Base-by-base conservation (phyloP, 768 basidiomycete species). In the Trametes punicea region DNA sequence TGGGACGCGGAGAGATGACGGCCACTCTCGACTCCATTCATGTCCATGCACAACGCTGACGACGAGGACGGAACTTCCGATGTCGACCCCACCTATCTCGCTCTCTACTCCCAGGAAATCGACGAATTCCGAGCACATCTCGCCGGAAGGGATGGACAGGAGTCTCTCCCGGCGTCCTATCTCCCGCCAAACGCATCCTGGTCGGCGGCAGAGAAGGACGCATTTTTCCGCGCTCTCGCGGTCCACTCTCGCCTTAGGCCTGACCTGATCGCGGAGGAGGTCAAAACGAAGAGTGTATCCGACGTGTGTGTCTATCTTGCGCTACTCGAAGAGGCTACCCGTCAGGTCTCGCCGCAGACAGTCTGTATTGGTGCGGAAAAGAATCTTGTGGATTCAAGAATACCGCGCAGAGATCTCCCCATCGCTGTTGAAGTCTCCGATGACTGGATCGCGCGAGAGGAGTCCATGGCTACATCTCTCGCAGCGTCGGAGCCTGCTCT, bases 221-320 rank as follows among this genome's bases (percentile, higher is more conserved):
- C 65, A 0, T 90, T 93, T 71, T 93, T 92, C 68, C 85, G 81
- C 67, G 85, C 80, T 0, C 69, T 93, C 20, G 70, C 78, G 25
- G 67, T 83, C 2, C 73, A 88, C 69, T 93, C 90, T 18, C 79
- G 87, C 23, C 75, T 87, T 39, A 73, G 89, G 20, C 87, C 90
- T 0, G 92, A 93, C 68, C 77, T 93, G 44, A 86, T 94, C 46
- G 83, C 89, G 0, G 75, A 73, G 5, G 78, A 78, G 46, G 73
- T 93, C n/a, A 75, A 75, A 56, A 83, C 85, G 20, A 90, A 87
- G 71, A 81, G 75, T 13, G 74, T 80, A 8, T 70, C 79, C 46
- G 88, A 93, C 56, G 85, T 93, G 18, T 82, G 80, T 57, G 69
- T 77, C 25, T 93, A 90, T 64, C 69, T 93, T 58, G 75, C 82